These are phyloP conservation scores for Arctostaphylos glauca DNA, from an alignment of 148 eudicot genomes.

Conservation along the genomic window DNA sequence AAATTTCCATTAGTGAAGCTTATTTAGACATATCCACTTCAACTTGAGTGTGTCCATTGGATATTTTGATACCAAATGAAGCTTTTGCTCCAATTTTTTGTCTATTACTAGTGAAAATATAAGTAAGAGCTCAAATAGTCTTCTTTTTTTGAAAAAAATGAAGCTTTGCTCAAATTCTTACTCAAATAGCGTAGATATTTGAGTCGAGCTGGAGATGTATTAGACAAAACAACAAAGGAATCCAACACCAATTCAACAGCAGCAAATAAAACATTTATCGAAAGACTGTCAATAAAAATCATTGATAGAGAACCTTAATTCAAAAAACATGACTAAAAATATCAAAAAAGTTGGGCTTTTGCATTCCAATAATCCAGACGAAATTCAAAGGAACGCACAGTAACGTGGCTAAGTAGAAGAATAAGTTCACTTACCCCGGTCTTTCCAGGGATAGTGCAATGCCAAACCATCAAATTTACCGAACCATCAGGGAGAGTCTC, in stretches of 20 bases:
- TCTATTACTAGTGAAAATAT: no score
- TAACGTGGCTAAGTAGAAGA: neutral
- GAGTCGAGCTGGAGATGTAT: neutral
- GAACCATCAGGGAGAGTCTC: constrained; percentile 69
- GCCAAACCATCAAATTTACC: constrained; percentile 74
- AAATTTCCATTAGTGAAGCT: no score
- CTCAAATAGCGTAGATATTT: no score
- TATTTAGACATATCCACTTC: no score
- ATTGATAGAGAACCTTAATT: neutral
- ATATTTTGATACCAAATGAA: no score
- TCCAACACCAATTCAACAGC: neutral
- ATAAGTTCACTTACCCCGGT: constrained; percentile 43
- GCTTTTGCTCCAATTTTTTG: no score
- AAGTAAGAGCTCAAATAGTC: no score
- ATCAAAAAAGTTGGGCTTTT: neutral
- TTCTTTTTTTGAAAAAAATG: neutral
- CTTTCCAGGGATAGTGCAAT: constrained; percentile 84
- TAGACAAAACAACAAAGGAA: neutral
- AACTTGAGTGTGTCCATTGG: no score
- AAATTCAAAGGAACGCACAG: neutral
- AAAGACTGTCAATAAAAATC: neutral
- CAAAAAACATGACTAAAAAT: neutral
- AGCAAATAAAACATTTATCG: neutral
- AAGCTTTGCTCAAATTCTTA: neutral
- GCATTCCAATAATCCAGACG: neutral